Conservation (phyloP, 2,329 filamentous ascomycete genomes). For the Lasiodiplodia hormozganensis region DNA sequence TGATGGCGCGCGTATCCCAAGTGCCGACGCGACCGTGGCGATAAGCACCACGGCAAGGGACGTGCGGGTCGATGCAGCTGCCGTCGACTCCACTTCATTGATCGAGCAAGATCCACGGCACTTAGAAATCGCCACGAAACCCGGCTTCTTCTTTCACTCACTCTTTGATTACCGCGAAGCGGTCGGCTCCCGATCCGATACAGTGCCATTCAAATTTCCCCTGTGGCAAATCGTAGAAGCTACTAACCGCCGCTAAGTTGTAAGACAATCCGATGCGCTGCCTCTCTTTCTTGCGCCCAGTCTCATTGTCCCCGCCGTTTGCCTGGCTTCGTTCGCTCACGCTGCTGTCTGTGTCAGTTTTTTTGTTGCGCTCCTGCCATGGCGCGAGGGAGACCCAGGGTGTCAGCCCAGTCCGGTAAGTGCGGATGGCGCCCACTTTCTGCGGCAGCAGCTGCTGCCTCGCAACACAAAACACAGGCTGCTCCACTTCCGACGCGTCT, state of each 20-base stretch:
- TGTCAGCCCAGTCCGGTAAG: slow-evolving; percentile 16
- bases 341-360: background rate
- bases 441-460: background rate
- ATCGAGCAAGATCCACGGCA: slow-evolving; percentile 3
- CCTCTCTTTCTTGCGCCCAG: background rate
- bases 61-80: slow-evolving; percentile 13
- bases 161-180: background rate
- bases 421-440: background rate
- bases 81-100: slow-evolving; percentile 10
- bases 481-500: background rate
- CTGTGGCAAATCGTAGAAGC: slow-evolving; percentile 20
- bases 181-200: background rate
- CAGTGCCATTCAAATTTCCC: slow-evolving; percentile 8
- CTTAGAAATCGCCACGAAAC: background rate
- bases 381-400: slow-evolving; percentile 19
- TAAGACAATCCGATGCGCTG: slow-evolving; percentile 11
- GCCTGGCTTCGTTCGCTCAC: background rate
- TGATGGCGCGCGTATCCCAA: background rate
- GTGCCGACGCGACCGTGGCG: background rate
- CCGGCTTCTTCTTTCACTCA: background rate
- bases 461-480: background rate
- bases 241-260: slow-evolving; percentile 11
- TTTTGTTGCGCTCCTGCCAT: background rate
- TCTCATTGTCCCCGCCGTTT: background rate
- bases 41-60: slow-evolving; percentile 14